Base-by-base conservation (phyloP, 2,329 filamentous ascomycete genomes). In the Dryadomyces sulphureus region DNA sequence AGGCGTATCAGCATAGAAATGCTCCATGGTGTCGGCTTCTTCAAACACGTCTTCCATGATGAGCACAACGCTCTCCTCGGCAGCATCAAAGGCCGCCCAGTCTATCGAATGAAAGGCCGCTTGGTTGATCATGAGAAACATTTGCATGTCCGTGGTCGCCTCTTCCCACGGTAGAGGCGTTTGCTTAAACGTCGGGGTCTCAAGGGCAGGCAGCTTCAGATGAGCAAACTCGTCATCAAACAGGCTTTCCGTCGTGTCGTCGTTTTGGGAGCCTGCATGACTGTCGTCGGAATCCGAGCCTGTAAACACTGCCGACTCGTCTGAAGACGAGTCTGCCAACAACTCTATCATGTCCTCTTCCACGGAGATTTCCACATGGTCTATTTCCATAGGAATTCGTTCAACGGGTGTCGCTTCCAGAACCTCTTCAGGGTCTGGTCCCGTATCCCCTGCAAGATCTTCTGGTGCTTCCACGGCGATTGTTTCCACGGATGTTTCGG, bases 181-280 rank as follows among this genome's bases (percentile, higher is more conserved):
- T 25, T 0, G 32, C 14, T 1, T 43, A 24, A 6, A 42, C 24
- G 2, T 11, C 14, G 0, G 49, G 47, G n/a, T n/a, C n/a, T n/a
- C n/a, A n/a, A n/a, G n/a, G 4, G 50, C 27, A 1, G 45, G 38
- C 2, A 53, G 16, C 7, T 45, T 49, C 4, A 47, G 49, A n/a
- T 47, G 50, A 1, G 24, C 30, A 7, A 30, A 30, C 7, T 45
- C 45, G 16, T 45, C 45, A 2, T 6, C n/a, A 3, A 49, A 19
- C 0, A 52, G 34, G 3, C 7, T 12, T 3, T 49, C 47, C 2
- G 7, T 21, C 1, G 43, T 41, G 1, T 47, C 42, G 16, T 47
- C 35, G 19, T 24, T 45, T 16, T n/a, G 24, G 5, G 25, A 5
- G 12, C 19, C 36, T 12, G 8, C 20, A 20, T 24, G 24, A 9